Base-by-base conservation (phyloP, 1,284 basidiomycete genomes). In the Athelia psychrophila region DNA sequence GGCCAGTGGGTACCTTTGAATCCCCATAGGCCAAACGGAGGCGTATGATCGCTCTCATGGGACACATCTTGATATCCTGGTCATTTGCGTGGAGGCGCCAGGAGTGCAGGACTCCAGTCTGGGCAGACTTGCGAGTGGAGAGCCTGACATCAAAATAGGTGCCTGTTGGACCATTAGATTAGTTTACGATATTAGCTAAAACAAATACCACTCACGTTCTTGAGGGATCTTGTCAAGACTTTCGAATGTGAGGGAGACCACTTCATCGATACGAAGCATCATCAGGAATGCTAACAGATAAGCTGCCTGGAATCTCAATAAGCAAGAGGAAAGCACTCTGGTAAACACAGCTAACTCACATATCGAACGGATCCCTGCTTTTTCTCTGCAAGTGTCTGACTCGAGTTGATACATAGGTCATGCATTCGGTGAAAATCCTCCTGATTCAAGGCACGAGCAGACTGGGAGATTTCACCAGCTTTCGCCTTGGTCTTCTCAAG, bases 1-100 rank as follows among this genome's bases (percentile, higher is more conserved):
- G 52, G 22, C 54, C 52, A 30, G 12, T 48, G 9, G 19, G 13
- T 3, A 35, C 18, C 19, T 22, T 12, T 8, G 20, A 20, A 15
- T 16, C 22, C 8, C 52, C 52, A 49, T 57, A 57, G 4, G 55
- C 12, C 22, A 18, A 19, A 40, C 48, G 36, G 20, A 57, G 10
- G 5, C 20, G 47, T 15, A 57, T 35, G 2, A 57, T 42, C 10
- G 51, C 54, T 23, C 49, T 38, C 24, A 55, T 46, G 20, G 56
- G 56, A 27, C 56, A 57, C 18, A 57, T 33, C 18, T 27, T 42
- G 25, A 47, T 24, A 23, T 55, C 48, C 6, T 27, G 20, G 36
- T 57, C 56, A 55, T 57, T 57, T 2, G 48, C 48, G 25, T 49
- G 49, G 3, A 57, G 33, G 18, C 50, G 22, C 54, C 51, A 56